Evolutionary conservation across 208 protist genomes (phyloP), one percentile per base, ranked within the genome.

Genomic region (Wallacemonas sp.): DNA sequence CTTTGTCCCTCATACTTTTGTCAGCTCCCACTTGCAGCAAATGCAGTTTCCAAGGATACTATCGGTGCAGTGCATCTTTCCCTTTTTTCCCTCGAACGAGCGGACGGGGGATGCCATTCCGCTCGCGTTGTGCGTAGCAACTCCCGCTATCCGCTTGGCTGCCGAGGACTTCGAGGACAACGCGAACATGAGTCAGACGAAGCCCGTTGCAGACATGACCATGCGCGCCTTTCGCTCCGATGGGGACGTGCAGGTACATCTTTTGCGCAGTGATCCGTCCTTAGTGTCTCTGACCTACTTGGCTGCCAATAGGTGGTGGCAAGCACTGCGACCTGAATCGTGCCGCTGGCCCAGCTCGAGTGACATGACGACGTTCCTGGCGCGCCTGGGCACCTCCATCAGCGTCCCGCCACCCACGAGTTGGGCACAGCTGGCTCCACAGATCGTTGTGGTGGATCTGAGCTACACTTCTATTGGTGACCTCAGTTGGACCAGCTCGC

Each of bases 91-190:
- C n/a, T 3, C 3, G 2, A 24, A 21, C 14, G 19, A 17, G 17
- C 16, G 6, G 5, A 9, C 5, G 9, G 12, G 6, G 17, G 8
- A 41, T 17, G 52, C 16, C 12, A 39, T 58, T 24, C 52, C 52
- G 3, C n/a, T 26, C 32, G 26, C 52, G 3, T 21, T 58, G 1
- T 19, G 30, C 26, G 19, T 41, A 9, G 23, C 52, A 4, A 23
- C 52, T 41, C 30, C 52, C 30, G 14, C 32, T 26, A 4, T 58
- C 29, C 52, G 52, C 5, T 30, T 58, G 8, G 30, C 26, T 38
- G 52, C 26, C 6, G 52, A 58, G n/a, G 30, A 58, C 26, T 58
- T 43, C 12, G 52, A 41, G 24, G 52, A 58, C n/a, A n/a, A n/a
- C 29, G 26, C 30, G 3, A 16, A 9, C n/a, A 58, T 11, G n/a